Evolutionary conservation across 1,139 yeast species (phyloP).

Genomic region (Arxiozyma slooffiae): DNA sequence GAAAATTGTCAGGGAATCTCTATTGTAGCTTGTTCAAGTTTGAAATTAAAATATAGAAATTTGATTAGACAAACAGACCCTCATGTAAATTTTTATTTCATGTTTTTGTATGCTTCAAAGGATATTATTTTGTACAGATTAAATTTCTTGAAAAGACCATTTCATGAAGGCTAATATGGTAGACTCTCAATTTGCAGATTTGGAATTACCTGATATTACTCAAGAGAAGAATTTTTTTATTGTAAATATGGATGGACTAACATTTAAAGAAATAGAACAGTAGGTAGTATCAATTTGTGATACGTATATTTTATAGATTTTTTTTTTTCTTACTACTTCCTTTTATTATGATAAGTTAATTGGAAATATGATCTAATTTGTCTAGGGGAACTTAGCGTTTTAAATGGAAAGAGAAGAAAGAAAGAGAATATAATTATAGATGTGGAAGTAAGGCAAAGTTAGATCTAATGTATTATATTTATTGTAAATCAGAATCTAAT

Average conservation of each 20-base stretch:
- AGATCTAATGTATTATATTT: no score
- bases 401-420: no score
- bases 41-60: constrained; percentile 65
- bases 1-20: constrained; percentile 31
- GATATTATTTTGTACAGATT: constrained; percentile 57
- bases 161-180: constrained; percentile 85
- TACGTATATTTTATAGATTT: background rate
- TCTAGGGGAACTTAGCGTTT: background rate
- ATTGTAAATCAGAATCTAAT: no score
- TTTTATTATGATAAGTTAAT: background rate
- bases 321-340: background rate
- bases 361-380: background rate
- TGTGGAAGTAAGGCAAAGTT: no score
- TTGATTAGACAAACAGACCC: constrained; percentile 36
- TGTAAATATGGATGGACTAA: constrained; percentile 32
- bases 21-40: constrained; percentile 75
- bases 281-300: constrained; percentile 26
- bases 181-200: constrained; percentile 59
- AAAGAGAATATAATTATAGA: background rate
- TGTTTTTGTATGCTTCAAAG: constrained; percentile 57
- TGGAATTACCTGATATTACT: constrained; percentile 54
- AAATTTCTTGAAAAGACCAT: constrained; percentile 53
- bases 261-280: constrained; percentile 36
- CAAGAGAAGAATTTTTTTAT: constrained; percentile 28
- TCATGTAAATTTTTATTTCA: constrained; percentile 43